Percentiles rank a stretch among this genome's conserved stretches.
Conservation (phyloP, 176 grass and related monocot genomes). For the Triticum timopheevii region DNA sequence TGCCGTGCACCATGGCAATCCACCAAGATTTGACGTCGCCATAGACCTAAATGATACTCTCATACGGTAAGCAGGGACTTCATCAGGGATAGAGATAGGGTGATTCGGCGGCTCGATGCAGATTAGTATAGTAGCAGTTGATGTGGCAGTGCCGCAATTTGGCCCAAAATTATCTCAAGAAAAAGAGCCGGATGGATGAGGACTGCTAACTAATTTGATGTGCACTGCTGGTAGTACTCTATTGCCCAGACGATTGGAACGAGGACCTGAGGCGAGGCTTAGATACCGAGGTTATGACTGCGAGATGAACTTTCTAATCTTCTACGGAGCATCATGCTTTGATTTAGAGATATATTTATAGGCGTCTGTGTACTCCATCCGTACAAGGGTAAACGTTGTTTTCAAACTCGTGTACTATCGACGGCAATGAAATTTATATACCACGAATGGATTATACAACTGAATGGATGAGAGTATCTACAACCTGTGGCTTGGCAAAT, state of each 20-base stretch:
- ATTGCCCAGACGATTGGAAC: conserved; percentile 41
- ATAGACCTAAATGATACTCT: not conserved
- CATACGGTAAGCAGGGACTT: not conserved
- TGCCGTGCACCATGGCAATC: too few relatives aligned
- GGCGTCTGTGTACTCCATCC: not conserved
- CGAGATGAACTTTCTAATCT: not conserved
- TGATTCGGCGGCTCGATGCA: conserved; percentile 44
- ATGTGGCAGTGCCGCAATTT: conserved; percentile 15
- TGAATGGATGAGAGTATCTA: too few relatives aligned
- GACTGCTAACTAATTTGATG: conserved; percentile 32
- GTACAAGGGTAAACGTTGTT: not conserved
- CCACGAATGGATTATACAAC: not conserved
- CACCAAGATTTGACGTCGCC: too few relatives aligned
- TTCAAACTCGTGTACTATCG: not conserved
- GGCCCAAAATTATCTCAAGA: not conserved
- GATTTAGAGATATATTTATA: not conserved
- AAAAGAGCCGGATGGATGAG: conserved; percentile 16
- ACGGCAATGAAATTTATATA: not conserved
- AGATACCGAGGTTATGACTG: conserved; percentile 31
- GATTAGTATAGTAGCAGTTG: not conserved
- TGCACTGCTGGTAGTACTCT: not conserved
- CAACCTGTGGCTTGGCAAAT: too few relatives aligned
- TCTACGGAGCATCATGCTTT: not conserved
- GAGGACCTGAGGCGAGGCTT: not conserved
- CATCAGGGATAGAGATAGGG: not conserved